Evolutionary conservation across 306 rosid genomes (phyloP).

Genomic region (Quercus mongolica): DNA sequence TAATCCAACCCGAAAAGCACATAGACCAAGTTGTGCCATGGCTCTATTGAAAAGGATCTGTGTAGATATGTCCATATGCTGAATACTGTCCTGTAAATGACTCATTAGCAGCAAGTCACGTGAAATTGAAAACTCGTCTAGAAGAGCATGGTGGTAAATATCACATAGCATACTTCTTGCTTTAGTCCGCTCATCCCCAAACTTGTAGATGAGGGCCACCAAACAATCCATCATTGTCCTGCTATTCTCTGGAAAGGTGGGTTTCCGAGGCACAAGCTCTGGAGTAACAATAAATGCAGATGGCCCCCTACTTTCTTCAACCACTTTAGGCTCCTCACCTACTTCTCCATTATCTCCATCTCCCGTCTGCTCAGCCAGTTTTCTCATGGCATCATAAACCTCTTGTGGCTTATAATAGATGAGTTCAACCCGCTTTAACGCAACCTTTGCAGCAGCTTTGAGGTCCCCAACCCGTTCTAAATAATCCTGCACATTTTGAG

Average conservation of each 20-base stretch:
- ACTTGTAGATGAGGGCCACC: slow-evolving; percentile 76
- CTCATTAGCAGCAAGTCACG: slow-evolving; percentile 96
- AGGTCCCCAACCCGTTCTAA: slow-evolving; percentile 59
- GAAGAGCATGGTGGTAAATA: slow-evolving; percentile 90
- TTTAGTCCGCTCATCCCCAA: slow-evolving; percentile 90
- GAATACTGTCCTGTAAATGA: slow-evolving; percentile 87
- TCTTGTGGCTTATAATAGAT: slow-evolving; percentile 91
- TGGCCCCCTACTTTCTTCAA: slow-evolving; percentile 68
- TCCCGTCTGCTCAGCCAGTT: slow-evolving; percentile 68
- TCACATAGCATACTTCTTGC: slow-evolving; percentile 99
- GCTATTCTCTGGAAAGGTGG: slow-evolving; percentile 79
- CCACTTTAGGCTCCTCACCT: slow-evolving; percentile 45
- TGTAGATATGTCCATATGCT: slow-evolving; percentile 89
- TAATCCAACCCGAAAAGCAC: slow-evolving; percentile 81
- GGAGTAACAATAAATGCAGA: slow-evolving; percentile 76
- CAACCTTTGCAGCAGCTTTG: slow-evolving; percentile 81
- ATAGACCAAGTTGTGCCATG: slow-evolving; percentile 91
- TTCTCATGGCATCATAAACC: slow-evolving; percentile 94
- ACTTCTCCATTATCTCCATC: slow-evolving; percentile 44
- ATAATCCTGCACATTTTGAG: slow-evolving; percentile 93
- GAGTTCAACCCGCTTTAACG: slow-evolving; percentile 79
- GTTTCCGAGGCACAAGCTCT: slow-evolving; percentile 77
- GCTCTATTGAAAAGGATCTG: slow-evolving; percentile 96
- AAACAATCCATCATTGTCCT: slow-evolving; percentile 75
- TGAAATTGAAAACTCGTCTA: slow-evolving; percentile 73